Evolutionary conservation across 257 asterid species (phyloP).

Genomic region (Capsicum baccatum): DNA sequence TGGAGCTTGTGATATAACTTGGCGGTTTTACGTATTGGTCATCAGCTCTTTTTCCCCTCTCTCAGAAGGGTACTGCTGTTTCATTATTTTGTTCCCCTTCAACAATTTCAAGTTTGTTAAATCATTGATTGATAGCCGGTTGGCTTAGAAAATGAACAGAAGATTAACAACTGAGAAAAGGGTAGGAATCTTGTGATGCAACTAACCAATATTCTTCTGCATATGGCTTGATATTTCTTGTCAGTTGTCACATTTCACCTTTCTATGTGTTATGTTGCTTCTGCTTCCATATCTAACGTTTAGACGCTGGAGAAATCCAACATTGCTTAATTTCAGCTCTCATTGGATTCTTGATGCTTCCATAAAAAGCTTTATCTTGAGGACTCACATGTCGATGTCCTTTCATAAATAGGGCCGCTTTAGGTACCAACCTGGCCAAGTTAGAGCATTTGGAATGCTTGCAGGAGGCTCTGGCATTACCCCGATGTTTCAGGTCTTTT

Average conservation of each 20-base stretch:
- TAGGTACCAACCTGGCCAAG: slow-evolving; percentile 52
- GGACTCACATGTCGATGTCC: neutral
- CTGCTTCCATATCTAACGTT: neutral
- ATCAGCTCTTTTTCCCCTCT: neutral
- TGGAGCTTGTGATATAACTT: slow-evolving; percentile 7
- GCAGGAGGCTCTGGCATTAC: slow-evolving; percentile 65
- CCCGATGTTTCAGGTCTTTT: slow-evolving; percentile 58
- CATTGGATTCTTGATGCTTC: slow-evolving; percentile 2
- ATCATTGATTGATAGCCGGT: neutral
- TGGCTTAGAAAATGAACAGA: slow-evolving; percentile 6
- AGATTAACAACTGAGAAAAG: neutral
- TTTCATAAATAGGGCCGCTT: slow-evolving; percentile 50
- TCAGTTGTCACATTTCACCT: neutral
- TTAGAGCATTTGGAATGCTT: slow-evolving; percentile 60
- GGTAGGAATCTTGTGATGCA: neutral
- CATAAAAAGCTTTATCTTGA: neutral
- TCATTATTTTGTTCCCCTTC: slow-evolving; percentile 14
- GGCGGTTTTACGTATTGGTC: neutral
- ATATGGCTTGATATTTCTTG: neutral
- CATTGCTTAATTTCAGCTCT: neutral
- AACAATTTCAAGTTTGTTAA: neutral
- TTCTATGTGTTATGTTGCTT: neutral
- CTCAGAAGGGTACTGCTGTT: neutral
- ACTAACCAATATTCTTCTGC: neutral
- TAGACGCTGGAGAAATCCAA: neutral